Evolutionary conservation across 106 monocot species (phyloP), one percentile per base, ranked within the genome.

Genomic region (Vanilla planifolia): DNA sequence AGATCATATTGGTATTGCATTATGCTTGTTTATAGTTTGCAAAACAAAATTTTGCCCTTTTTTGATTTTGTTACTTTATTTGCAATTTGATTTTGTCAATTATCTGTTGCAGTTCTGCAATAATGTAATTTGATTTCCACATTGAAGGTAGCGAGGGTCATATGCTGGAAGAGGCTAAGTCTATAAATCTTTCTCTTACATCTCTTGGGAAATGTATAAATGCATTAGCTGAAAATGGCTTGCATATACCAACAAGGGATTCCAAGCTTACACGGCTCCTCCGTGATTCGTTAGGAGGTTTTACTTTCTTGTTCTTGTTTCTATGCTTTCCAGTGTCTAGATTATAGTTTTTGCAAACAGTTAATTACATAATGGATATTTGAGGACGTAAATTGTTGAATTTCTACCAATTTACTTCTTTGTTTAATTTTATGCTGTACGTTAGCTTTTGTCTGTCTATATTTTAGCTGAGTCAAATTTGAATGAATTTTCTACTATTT

Each of bases 221-320:
- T 62, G 90, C 85, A 28, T 76, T 90, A 64, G 85, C 90, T 62
- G 90, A 90, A 71, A 79, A 82, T 30, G 82, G 82, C 71, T 67
- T 79, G 41, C 81, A 90, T 79, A 79, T 90, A 67, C 85, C 90
- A 60, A 81, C 68, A 61, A 73, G 90, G 66, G 90, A 85, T 60
- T 90, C 90, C 48, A 90, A 90, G 67, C 79, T 90, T 19, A 90
- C 90, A 8, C 73, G 90, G 62, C 57, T 90, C 48, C 76, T 90
- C 33, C 85, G 85, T 60, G 90, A 90, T 67, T 90, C 90, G 28
- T 85, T 90, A 82, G 90, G 90, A 82, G 90, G 90, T 90, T 61
- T 51, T 48, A 19, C 19, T 45, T 2, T 43, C 52, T 44, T 51
- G 28, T 14, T 26, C 28, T 40, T 43, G 19, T 44, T 69, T 14